Evolutionary conservation across 1,284 basidiomycete genomes (phyloP), one percentile per base, ranked within the genome.

Genomic region (Microbotryum saponariae): DNA sequence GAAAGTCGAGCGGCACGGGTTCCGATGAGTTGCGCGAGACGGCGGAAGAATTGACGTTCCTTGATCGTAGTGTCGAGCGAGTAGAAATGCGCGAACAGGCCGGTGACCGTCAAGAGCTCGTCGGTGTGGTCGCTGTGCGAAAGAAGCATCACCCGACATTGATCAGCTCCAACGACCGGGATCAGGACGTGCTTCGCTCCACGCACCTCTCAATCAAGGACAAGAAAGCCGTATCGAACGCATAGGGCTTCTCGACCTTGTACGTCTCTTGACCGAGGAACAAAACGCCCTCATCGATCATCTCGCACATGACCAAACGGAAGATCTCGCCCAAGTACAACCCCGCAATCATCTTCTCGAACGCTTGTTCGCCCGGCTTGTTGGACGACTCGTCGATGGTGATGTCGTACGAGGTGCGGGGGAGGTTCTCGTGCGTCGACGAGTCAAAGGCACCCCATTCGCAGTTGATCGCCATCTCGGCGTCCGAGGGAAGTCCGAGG

Each of bases 401-500:
- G 66, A 84, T 80, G 74, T 98, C 94, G 77, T 96, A 98, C 77
- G 92, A 91, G 16, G 92, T 97, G 64, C 94, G 81, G 4, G 92
- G 76, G 44, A 77, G 73, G 76, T 97, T 88, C 75, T 96, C 88
- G 74, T 97, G 93, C 69, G 88, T 84, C 73, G 92, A 92, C 23
- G 92, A 96, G 78, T 98, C 94, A 74, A 98, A 98, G 0, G 94
- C 94, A 64, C 94, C 93, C 88, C 89, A 91, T 82, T 94, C 91
- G 76, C 91, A 94, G 77, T 98, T 98, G 77, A 98, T 97, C 12
- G 87, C 94, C 85, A 98, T 97, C 66, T 81, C 77, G 2, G 77
- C 77, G 60, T 88, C 84, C 25, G 71, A 74, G 8, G 79, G 78
- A 66, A 59, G 47, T 1, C 85, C 85, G 25, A 93, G 78, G 61